Conservation (phyloP, 352 stramenopile species). For the Phytopythium vexans region DNA sequence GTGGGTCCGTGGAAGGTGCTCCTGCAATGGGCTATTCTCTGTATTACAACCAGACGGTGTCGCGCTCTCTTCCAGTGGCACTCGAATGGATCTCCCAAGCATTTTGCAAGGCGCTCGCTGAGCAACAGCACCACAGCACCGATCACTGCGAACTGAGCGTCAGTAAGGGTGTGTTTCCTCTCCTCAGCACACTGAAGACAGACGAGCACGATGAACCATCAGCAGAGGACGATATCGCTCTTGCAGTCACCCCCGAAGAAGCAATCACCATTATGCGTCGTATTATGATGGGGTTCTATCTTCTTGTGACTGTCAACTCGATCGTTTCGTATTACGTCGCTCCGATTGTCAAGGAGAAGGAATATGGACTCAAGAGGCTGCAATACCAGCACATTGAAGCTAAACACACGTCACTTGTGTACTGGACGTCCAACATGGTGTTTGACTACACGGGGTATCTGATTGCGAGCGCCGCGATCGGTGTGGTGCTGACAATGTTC, state of each 20-base stretch:
- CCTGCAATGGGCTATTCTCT: slow-evolving; percentile 38
- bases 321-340: slow-evolving; percentile 67
- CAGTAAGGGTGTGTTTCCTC: slow-evolving; percentile 47
- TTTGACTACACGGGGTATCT: slow-evolving; percentile 58
- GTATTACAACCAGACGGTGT: slow-evolving; percentile 70
- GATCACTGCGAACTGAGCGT: slow-evolving; percentile 44
- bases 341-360: slow-evolving; percentile 64
- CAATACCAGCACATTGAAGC: slow-evolving; percentile 71
- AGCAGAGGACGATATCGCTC: slow-evolving; percentile 1
- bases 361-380: slow-evolving; percentile 64
- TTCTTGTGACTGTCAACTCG: slow-evolving; percentile 58
- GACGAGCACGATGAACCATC: slow-evolving; percentile 10
- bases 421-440: slow-evolving; percentile 67
- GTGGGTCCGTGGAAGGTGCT: neutral
- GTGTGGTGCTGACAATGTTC: slow-evolving; percentile 36
- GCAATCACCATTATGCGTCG: slow-evolving; percentile 51
- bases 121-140: slow-evolving; percentile 9
- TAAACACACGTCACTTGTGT: slow-evolving; percentile 36
- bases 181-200: slow-evolving; percentile 18
- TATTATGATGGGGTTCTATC: slow-evolving; percentile 91
- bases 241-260: slow-evolving; percentile 25
- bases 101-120: slow-evolving; percentile 39
- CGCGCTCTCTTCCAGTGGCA: slow-evolving; percentile 52
- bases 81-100: slow-evolving; percentile 59
- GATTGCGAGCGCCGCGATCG: slow-evolving; percentile 25